These are phyloP conservation scores for Termitomyces sp. DNA, from an alignment of 768 basidiomycete genomes.

Conservation along the genomic window DNA sequence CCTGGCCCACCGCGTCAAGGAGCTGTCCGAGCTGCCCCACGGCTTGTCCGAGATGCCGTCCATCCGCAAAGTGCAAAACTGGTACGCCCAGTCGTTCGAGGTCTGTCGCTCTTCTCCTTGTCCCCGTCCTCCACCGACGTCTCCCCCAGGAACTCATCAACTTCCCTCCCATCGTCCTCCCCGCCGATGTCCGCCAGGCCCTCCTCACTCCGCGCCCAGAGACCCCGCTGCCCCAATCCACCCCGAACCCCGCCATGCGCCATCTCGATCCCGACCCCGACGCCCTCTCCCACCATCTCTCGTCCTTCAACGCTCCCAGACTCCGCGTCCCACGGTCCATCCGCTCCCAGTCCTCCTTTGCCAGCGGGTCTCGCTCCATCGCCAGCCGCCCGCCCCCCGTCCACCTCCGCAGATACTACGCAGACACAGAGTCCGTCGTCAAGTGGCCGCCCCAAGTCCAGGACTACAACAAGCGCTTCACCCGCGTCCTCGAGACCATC, in stretches of 20 bases:
- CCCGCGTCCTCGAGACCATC: slow-evolving; percentile 79
- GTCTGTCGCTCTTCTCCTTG: slow-evolving; percentile 29
- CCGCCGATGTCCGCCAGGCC: slow-evolving; percentile 63
- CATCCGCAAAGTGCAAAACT: slow-evolving; percentile 92
- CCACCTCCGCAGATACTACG: slow-evolving; percentile 66
- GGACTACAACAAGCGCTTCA: slow-evolving; percentile 91
- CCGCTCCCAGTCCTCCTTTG: slow-evolving; percentile 1
- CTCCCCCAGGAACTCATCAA: slow-evolving; percentile 74
- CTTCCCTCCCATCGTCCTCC: slow-evolving; percentile 75
- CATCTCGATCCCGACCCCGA: slow-evolving; percentile 29
- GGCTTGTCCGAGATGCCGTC: slow-evolving; percentile 87
- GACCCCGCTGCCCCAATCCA: slow-evolving; percentile 59
- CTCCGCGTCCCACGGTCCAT: slow-evolving; percentile 78
- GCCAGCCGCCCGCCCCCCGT: slow-evolving; percentile 1
- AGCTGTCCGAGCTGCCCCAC: slow-evolving; percentile 91
- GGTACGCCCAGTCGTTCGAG: slow-evolving; percentile 99
- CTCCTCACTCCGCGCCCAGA: slow-evolving; percentile 45
- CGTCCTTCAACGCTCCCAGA: slow-evolving; percentile 46
- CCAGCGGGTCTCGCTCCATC: not conserved
- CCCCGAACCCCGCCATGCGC: slow-evolving; percentile 73
- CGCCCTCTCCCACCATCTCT: not conserved
- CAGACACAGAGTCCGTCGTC: slow-evolving; percentile 60
- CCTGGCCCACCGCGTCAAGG: slow-evolving; percentile 92
- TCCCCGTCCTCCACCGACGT: not conserved
- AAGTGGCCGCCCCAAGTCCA: slow-evolving; percentile 90